Evolutionary conservation across 345 rosid species (phyloP).

Genomic region (Heritiera littoralis): DNA sequence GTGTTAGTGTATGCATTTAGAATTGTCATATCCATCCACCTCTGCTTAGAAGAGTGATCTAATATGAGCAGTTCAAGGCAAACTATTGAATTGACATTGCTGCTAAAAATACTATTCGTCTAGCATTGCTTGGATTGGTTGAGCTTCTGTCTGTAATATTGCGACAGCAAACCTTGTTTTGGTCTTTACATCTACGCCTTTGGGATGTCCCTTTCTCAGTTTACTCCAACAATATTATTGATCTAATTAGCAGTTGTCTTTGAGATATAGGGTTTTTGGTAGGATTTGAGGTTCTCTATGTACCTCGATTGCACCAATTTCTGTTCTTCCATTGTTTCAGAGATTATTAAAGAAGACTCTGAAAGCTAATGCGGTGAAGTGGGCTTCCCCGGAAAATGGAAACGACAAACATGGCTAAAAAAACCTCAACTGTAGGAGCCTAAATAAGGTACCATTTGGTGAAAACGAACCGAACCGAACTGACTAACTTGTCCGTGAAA

Average conservation of each 20-base stretch:
- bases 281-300: background rate
- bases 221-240: background rate
- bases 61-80: background rate
- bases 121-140: background rate
- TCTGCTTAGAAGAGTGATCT: no score
- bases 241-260: background rate
- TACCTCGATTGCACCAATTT: background rate
- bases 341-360: background rate
- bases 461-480: background rate
- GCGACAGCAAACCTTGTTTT: background rate
- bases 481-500: no score
- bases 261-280: background rate
- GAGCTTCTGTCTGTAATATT: background rate
- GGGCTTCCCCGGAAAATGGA: background rate
- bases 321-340: background rate
- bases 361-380: background rate
- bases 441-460: no score
- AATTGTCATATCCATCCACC: no score
- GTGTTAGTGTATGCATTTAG: no score
- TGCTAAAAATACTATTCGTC: background rate
- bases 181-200: background rate
- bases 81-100: background rate
- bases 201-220: slow-evolving; percentile 8
- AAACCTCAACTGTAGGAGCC: no score
- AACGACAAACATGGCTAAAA: background rate